A percentile compares a stretch with the other conserved stretches of the same genome.
These are phyloP conservation scores for Cochlearia excelsa DNA, from an alignment of 345 rosid genomes.

Conservation along the genomic window DNA sequence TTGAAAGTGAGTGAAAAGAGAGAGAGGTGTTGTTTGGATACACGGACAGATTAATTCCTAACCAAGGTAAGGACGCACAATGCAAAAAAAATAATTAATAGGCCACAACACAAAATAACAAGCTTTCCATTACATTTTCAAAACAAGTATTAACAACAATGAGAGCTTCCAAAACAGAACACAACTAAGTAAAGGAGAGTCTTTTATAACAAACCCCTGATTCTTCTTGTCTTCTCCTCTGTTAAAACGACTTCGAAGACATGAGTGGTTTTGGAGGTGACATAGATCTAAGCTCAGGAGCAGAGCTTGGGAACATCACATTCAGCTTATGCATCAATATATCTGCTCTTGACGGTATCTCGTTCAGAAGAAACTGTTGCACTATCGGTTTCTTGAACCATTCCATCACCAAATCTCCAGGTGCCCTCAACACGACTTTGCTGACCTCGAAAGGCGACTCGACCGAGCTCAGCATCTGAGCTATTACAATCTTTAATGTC, in stretches of 20 bases:
- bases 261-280: constrained; percentile 70
- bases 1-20: background rate
- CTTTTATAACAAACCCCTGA: constrained; percentile 14
- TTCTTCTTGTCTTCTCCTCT: background rate
- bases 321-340: constrained; percentile 93
- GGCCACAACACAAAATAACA: background rate
- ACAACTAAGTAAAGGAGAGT: constrained; percentile 10
- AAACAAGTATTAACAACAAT: constrained; percentile 24
- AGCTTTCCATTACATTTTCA: constrained; percentile 14
- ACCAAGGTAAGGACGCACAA: constrained; percentile 1
- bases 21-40: constrained; percentile 22
- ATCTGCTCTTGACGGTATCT: constrained; percentile 82
- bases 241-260: constrained; percentile 29
- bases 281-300: constrained; percentile 86
- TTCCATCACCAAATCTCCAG: constrained; percentile 87
- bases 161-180: background rate
- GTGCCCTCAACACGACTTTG: constrained; percentile 86
- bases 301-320: constrained; percentile 81
- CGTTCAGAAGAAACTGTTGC: constrained; percentile 91
- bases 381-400: constrained; percentile 98
- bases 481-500: constrained; percentile 81
- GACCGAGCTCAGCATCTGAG: constrained; percentile 88
- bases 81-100: background rate
- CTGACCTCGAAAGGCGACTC: constrained; percentile 96
- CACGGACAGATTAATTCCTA: background rate